Conservation (phyloP, 2,329 filamentous ascomycete genomes). For the Lachnellula occidentalis region DNA sequence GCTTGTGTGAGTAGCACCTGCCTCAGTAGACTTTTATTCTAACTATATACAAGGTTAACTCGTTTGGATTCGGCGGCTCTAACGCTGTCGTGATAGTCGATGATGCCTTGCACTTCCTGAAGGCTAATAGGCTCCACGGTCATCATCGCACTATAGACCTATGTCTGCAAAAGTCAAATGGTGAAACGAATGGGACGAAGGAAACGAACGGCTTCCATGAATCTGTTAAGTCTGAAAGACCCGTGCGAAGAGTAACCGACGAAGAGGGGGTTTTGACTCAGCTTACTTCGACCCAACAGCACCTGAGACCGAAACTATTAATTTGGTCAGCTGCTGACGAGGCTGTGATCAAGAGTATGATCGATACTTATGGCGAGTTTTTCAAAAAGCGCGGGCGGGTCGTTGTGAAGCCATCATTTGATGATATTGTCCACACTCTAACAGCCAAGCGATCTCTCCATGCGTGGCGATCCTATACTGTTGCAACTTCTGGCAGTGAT, state of each 20-base stretch:
- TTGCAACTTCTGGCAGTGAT: too few relatives aligned
- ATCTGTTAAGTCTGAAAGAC: not conserved
- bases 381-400: not conserved
- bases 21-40: too few relatives aligned
- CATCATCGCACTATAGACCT: slow-evolving; percentile 1
- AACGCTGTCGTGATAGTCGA: slow-evolving; percentile 20
- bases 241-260: not conserved
- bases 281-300: not conserved
- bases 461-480: too few relatives aligned
- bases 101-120: slow-evolving; percentile 22
- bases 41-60: slow-evolving; percentile 13
- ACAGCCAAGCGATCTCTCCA: not conserved
- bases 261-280: not conserved
- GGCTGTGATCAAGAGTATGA: not conserved
- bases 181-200: too few relatives aligned
- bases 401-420: not conserved
- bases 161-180: not conserved
- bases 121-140: not conserved
- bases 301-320: not conserved
- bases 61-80: slow-evolving; percentile 25
- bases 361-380: not conserved
- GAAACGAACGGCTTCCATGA: too few relatives aligned
- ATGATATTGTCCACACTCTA: slow-evolving; percentile 1
- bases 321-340: slow-evolving; percentile 4
- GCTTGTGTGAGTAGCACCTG: slow-evolving; percentile 1